Conservation (phyloP, 345 rosid species). For the Erucastrum elatum region DNA sequence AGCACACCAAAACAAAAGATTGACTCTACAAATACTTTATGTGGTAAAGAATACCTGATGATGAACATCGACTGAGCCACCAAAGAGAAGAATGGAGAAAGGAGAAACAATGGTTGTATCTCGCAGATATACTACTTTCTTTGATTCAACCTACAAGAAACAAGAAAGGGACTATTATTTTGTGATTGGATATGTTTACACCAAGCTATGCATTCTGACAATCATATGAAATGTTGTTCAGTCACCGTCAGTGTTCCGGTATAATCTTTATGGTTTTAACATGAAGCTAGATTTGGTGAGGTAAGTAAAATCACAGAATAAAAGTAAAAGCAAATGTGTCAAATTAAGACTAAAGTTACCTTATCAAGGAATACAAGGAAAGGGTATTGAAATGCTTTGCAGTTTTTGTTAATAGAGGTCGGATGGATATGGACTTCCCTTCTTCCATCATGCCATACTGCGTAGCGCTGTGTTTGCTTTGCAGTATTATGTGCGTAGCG, state of each 20-base stretch:
- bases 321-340: slow-evolving; percentile 2
- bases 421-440: slow-evolving; percentile 84
- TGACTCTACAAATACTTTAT: background rate
- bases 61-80: slow-evolving; percentile 78
- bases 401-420: slow-evolving; percentile 64
- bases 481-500: too few species aligned
- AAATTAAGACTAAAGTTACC: slow-evolving; percentile 44
- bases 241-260: background rate
- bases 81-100: slow-evolving; percentile 76
- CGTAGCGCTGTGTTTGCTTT: slow-evolving; percentile 39
- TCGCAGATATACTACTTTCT: slow-evolving; percentile 64
- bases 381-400: slow-evolving; percentile 67
- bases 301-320: background rate
- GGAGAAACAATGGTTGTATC: slow-evolving; percentile 86
- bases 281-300: background rate
- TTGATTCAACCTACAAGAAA: slow-evolving; percentile 72
- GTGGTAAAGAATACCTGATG: slow-evolving; percentile 62
- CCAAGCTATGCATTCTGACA: background rate
- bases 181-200: background rate
- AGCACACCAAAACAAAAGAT: background rate
- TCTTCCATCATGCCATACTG: slow-evolving; percentile 81
- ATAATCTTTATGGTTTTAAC: background rate
- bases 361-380: slow-evolving; percentile 84
- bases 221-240: background rate
- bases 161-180: background rate